Evolutionary conservation across 2,329 filamentous ascomycete genomes (phyloP).

Genomic region (Thielaviopsis musarum): DNA sequence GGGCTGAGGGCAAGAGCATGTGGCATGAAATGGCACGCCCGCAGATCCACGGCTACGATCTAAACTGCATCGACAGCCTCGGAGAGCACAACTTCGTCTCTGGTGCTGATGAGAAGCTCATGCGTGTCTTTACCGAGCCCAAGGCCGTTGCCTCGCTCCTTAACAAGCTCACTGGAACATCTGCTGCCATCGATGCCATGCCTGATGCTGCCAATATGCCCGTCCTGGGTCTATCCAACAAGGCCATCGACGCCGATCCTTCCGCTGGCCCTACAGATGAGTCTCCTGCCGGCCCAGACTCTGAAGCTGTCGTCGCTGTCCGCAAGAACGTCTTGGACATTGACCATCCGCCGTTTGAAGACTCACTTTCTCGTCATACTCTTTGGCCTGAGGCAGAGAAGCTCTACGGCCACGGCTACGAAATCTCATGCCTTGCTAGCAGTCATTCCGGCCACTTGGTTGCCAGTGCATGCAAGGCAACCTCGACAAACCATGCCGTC

Average conservation of each 20-base stretch:
- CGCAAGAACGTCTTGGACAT: constrained; percentile 47
- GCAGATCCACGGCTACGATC: constrained; percentile 94
- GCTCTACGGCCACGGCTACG: constrained; percentile 93
- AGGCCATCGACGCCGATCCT: constrained; percentile 46
- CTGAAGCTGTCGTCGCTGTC: constrained; percentile 37
- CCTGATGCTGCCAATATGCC: constrained; percentile 90
- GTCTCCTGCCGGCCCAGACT: constrained; percentile 27
- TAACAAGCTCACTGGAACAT: constrained; percentile 41
- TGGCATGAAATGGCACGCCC: constrained; percentile 96
- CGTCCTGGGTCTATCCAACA: constrained; percentile 88
- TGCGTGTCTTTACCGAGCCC: constrained; percentile 86
- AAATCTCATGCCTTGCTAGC: constrained; percentile 74
- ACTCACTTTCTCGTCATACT: constrained; percentile 74
- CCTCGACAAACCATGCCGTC: constrained; percentile 83
- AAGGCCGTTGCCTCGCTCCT: constrained; percentile 66
- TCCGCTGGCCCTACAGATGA: constrained; percentile 20
- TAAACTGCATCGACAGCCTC: constrained; percentile 80
- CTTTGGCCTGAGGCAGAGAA: constrained; percentile 95
- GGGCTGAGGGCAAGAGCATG: constrained; percentile 26
- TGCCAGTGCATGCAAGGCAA: constrained; percentile 86
- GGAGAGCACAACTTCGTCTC: constrained; percentile 67
- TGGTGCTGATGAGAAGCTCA: constrained; percentile 92
- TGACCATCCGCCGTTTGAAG: constrained; percentile 68
- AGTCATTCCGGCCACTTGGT: constrained; percentile 59
- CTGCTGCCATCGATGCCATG: constrained; percentile 28